Conservation (phyloP, 2,329 filamentous ascomycete genomes). For the Trichophyton verrucosum region DNA sequence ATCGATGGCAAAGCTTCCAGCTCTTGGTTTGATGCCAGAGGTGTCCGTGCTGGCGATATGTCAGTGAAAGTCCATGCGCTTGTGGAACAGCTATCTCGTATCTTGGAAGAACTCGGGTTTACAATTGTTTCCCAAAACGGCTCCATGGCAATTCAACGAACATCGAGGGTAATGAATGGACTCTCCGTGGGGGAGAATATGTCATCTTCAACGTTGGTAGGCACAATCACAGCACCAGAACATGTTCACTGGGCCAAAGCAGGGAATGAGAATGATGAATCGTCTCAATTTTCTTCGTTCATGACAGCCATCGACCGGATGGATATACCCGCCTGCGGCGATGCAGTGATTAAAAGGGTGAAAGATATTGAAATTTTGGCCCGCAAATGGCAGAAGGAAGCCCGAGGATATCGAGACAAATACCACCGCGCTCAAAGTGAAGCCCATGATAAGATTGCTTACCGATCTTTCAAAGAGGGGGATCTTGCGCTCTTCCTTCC, state of each 20-base stretch:
- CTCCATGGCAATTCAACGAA: slow-evolving; percentile 62
- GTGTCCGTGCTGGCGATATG: slow-evolving; percentile 64
- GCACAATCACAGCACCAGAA: slow-evolving; percentile 49
- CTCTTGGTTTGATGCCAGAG: slow-evolving; percentile 55
- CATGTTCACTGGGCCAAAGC: slow-evolving; percentile 72
- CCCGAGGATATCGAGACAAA: slow-evolving; percentile 74
- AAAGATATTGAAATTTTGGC: slow-evolving; percentile 90
- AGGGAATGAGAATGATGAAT: slow-evolving; percentile 50
- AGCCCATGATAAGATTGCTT: slow-evolving; percentile 90
- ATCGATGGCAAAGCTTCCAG: slow-evolving; percentile 26
- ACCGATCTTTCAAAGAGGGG: slow-evolving; percentile 89
- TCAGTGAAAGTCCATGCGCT: slow-evolving; percentile 73
- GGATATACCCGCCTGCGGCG: slow-evolving; percentile 70
- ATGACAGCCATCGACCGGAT: slow-evolving; percentile 63
- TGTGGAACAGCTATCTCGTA: slow-evolving; percentile 67
- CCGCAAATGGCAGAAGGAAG: slow-evolving; percentile 85
- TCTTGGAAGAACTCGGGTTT: slow-evolving; percentile 80
- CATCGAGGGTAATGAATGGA: slow-evolving; percentile 40
- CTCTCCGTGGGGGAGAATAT: slow-evolving; percentile 25
- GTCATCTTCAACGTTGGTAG: slow-evolving; percentile 24
- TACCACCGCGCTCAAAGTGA: slow-evolving; percentile 70
- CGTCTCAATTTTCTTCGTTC: slow-evolving; percentile 61
- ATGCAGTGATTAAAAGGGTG: slow-evolving; percentile 75
- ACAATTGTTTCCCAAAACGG: slow-evolving; percentile 62
- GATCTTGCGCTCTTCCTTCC: slow-evolving; percentile 89